Base-by-base conservation (phyloP, 257 asterid species). In the Solanum tacnaense region DNA sequence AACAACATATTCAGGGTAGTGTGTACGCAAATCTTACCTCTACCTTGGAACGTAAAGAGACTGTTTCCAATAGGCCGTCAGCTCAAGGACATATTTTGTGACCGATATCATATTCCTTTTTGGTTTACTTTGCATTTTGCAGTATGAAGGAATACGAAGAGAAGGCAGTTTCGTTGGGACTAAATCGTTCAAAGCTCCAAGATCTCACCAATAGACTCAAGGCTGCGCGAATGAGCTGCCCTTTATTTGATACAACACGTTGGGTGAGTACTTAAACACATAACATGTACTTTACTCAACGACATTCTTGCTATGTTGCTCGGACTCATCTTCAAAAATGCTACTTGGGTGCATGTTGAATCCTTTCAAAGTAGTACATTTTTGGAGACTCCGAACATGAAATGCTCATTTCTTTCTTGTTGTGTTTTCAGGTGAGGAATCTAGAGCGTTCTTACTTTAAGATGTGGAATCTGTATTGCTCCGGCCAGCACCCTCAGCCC, bases 61-160 rank as follows among this genome's bases (percentile, higher is more conserved):
- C 21, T 15, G 1, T 49, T 15, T 15, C 58, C 21, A 49, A 49
- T 49, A 49, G 58, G 0, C 58, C 8, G 21, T 49, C 21, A 49
- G 8, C 58, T 5, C 58, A 49, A 15, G 58, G 58, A 49, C 58
- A 15, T 49, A 49, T 49, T 49, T 49, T 49, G 58, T 49, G 58
- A 49, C 58, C 0, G 58, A 49, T 49, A 49, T 15, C 72, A n/a
- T n/a, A n/a, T 65, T 23, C 58, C 58, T 38, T 76, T 76, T 68
- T 41, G 36, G 5, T 38, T 78, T 85, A 13, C 52, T 32, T 16
- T 16, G 88, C 23, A 31, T 88, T 56, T 23, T 87, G 88, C 87
- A 97, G 99, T 87, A 93, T 96, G 99, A 90, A 93, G 88, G 99
- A 97, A 89, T 96, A 97, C 16, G 99, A 97, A 88, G 99, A 97